Evolutionary conservation across 768 basidiomycete genomes (phyloP).

Genomic region (Suillus plorans): DNA sequence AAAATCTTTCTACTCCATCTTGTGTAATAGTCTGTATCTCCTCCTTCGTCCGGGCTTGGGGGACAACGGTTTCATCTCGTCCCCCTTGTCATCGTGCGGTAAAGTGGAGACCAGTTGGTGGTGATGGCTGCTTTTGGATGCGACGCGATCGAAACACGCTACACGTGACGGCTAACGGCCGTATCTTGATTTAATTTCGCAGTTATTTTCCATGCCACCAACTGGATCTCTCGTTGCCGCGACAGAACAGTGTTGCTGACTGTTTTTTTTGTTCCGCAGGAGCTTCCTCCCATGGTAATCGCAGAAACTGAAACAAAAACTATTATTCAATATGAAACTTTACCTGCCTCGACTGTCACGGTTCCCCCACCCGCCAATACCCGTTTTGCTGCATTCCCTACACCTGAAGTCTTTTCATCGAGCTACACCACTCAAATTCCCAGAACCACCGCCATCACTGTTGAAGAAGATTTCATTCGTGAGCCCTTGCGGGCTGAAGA

Average conservation of each 20-base stretch:
- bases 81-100: slow-evolving; percentile 64
- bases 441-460: slow-evolving; percentile 71
- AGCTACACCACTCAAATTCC: slow-evolving; percentile 62
- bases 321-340: slow-evolving; percentile 49
- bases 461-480: slow-evolving; percentile 53
- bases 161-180: slow-evolving; percentile 31
- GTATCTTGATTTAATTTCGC: slow-evolving; percentile 26
- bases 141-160: slow-evolving; percentile 28
- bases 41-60: slow-evolving; percentile 92
- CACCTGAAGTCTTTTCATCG: slow-evolving; percentile 62
- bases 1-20: slow-evolving; percentile 35
- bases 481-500: slow-evolving; percentile 37
- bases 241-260: slow-evolving; percentile 35
- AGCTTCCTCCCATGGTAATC: slow-evolving; percentile 39
- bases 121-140: slow-evolving; percentile 28
- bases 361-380: slow-evolving; percentile 79
- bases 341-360: slow-evolving; percentile 60
- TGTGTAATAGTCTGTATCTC: slow-evolving; percentile 74
- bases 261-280: slow-evolving; percentile 31
- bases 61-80: slow-evolving; percentile 76
- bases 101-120: slow-evolving; percentile 38
- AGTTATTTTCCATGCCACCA: slow-evolving; percentile 28
- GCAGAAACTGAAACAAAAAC: slow-evolving; percentile 66
- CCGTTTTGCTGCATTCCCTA: slow-evolving; percentile 70
- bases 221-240: slow-evolving; percentile 38